Evolutionary conservation across 805 yeast genomes (phyloP).

Genomic region (Ogataea philodendri): DNA sequence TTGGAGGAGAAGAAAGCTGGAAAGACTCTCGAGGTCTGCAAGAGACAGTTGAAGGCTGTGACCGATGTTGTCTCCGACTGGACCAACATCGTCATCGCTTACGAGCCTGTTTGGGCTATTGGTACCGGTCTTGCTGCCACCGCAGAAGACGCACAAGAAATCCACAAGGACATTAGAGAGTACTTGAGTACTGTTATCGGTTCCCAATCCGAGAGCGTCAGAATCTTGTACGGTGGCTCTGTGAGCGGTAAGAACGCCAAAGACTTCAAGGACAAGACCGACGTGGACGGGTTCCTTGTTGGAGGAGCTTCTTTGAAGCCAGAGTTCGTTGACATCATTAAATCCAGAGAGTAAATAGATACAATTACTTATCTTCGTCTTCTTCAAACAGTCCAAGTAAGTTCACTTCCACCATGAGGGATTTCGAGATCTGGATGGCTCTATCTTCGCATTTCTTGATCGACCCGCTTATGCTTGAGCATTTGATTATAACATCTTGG

Average conservation of each 20-base stretch:
- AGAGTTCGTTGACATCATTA: conserved; percentile 93
- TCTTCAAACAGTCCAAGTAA: conserved; percentile 7
- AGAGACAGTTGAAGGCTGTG: conserved; percentile 89
- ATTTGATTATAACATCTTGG: conserved; percentile 51
- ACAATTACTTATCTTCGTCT: conserved; percentile 8
- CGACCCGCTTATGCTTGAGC: conserved; percentile 78
- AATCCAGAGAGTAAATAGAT: conserved; percentile 67
- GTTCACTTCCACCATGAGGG: conserved; percentile 30
- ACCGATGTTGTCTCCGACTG: conserved; percentile 79
- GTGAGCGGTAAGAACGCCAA: conserved; percentile 92
- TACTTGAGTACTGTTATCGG: conserved; percentile 79
- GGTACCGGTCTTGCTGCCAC: conserved; percentile 99
- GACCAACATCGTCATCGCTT: conserved; percentile 90
- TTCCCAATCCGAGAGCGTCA: conserved; percentile 70
- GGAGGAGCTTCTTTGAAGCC: conserved; percentile 99
- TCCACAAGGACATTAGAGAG: conserved; percentile 84
- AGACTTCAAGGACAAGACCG: conserved; percentile 86
- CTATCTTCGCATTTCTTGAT: conserved; percentile 77
- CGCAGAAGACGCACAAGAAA: conserved; percentile 95
- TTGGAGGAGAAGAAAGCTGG: conserved; percentile 91
- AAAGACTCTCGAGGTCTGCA: conserved; percentile 79
- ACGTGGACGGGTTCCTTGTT: conserved; percentile 97
- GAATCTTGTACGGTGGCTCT: conserved; percentile 98
- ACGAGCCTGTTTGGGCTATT: conserved; percentile 99
- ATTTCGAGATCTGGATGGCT: conserved; percentile 51